Percentiles rank a stretch among this genome's conserved stretches.
phyloP scores from a whole-genome alignment of 805 yeast genomes.

The Starmerella potacharoeniae region DNA sequence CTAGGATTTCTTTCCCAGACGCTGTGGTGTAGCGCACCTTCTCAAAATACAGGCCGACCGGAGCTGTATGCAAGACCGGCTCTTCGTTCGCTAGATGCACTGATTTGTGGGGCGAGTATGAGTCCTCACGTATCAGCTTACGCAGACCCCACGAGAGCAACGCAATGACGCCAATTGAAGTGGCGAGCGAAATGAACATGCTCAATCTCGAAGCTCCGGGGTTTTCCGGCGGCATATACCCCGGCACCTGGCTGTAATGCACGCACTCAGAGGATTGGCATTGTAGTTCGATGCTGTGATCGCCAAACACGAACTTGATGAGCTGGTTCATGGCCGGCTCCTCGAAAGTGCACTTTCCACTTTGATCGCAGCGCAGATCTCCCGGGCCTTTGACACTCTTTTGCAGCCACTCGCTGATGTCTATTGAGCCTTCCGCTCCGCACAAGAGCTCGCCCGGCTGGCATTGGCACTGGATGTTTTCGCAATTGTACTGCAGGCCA shows the following conservation, averaged over 20 bases:
- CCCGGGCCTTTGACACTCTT: slow-evolving; percentile 92
- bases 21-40: slow-evolving; percentile 50
- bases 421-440: slow-evolving; percentile 89
- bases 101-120: neutral
- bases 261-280: slow-evolving; percentile 87
- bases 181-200: slow-evolving; percentile 20
- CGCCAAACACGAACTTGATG: slow-evolving; percentile 89
- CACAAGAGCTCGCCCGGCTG: slow-evolving; percentile 87
- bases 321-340: slow-evolving; percentile 95
- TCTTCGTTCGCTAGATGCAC: slow-evolving; percentile 14
- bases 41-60: slow-evolving; percentile 67
- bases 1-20: slow-evolving; percentile 42
- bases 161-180: slow-evolving; percentile 19
- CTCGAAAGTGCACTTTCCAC: slow-evolving; percentile 60
- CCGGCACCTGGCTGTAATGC: slow-evolving; percentile 87
- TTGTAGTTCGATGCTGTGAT: slow-evolving; percentile 66
- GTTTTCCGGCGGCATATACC: slow-evolving; percentile 56
- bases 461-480: slow-evolving; percentile 72
- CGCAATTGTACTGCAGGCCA: slow-evolving; percentile 63
- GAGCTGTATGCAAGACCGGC: slow-evolving; percentile 25
- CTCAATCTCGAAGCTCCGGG: slow-evolving; percentile 25
- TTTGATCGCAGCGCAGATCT: slow-evolving; percentile 65
- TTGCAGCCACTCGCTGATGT: slow-evolving; percentile 80
- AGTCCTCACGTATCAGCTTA: neutral
- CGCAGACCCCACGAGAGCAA: slow-evolving; percentile 6